phyloP scores from a whole-genome alignment of 805 yeast genomes.

The Metschnikowia noctiluminum region DNA sequence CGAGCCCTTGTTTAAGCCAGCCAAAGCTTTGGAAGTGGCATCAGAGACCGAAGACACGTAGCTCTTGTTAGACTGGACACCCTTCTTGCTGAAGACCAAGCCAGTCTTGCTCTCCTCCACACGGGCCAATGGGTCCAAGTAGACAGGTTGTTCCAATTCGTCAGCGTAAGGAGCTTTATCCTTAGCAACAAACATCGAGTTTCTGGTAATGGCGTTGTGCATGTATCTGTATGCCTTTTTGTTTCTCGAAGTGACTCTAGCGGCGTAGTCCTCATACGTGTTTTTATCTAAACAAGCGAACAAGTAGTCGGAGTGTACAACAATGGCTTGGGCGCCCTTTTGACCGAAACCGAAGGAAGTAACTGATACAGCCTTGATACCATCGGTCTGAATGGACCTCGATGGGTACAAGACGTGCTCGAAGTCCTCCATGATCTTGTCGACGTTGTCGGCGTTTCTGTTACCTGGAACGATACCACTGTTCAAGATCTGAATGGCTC shows the following conservation, averaged over 20 bases:
- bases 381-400: slow-evolving; percentile 89
- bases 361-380: slow-evolving; percentile 93
- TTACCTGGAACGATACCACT: slow-evolving; percentile 97
- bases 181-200: slow-evolving; percentile 89
- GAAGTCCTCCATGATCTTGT: slow-evolving; percentile 72
- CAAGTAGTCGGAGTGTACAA: slow-evolving; percentile 89
- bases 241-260: slow-evolving; percentile 75
- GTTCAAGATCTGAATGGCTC: slow-evolving; percentile 90
- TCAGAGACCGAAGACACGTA: slow-evolving; percentile 48
- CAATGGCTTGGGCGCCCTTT: slow-evolving; percentile 96
- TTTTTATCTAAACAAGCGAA: slow-evolving; percentile 73
- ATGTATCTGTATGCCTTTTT: slow-evolving; percentile 88
- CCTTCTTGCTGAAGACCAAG: slow-evolving; percentile 47
- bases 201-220: slow-evolving; percentile 91
- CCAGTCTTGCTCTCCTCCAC: slow-evolving; percentile 45
- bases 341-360: slow-evolving; percentile 99
- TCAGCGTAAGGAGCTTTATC: slow-evolving; percentile 89
- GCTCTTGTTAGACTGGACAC: slow-evolving; percentile 44
- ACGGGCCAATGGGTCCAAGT: slow-evolving; percentile 93
- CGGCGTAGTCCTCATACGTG: slow-evolving; percentile 67
- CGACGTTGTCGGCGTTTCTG: slow-evolving; percentile 97
- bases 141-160: slow-evolving; percentile 84
- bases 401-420: slow-evolving; percentile 94
- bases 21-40: slow-evolving; percentile 63
- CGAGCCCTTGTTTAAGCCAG: slow-evolving; percentile 51